Evolutionary conservation across 345 rosid species (phyloP), one percentile per base, ranked within the genome.

Genomic region (Gossypium arboreum): DNA sequence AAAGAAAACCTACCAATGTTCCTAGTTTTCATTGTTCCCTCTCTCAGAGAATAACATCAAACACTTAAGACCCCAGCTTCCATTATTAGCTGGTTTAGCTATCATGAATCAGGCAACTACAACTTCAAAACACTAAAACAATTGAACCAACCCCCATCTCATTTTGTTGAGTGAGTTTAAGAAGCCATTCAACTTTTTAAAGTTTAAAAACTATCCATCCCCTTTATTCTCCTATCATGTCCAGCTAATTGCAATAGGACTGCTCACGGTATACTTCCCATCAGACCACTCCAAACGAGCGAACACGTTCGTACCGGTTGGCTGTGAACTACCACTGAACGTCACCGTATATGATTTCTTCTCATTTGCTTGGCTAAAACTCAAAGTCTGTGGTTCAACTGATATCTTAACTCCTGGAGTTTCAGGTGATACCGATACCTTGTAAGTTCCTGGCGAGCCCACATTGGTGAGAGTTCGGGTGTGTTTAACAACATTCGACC

Each of bases 231-330:
- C 34, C 81, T n/a, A 25, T 73, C 83, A 89, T 75, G 80, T 73
- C 97, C 98, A 92, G 79, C 80, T 90, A 80, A 94, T 68, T 2
- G 89, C 97, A 64, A 94, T 83, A n/a, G 98, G 95, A 76, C 98
- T 94, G 6, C 84, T 87, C 17, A 92, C 98, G 58, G 76, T 79
- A 79, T 84, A 86, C 70, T 81, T 85, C 73, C 92, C 98, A 78
- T 92, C 97, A 7, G 92, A 79, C 98, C 98, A 94, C 76, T 83
- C 86, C 41, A 92, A 76, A 10, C 84, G 81, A 13, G 86, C 94
- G 51, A 91, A 91, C 77, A 76, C 81, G n/a, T 82, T 80, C 12
- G 85, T 79, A 59, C 70, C 81, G 0, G 85, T 4, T 4, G 90
- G 78, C 82, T 76, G 78, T 24, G 87, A 73, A 65, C 79, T 84